A percentile compares a stretch with the other conserved stretches of the same genome.
Conservation (phyloP, 768 basidiomycete species). For the Leccinum incarnatum region DNA sequence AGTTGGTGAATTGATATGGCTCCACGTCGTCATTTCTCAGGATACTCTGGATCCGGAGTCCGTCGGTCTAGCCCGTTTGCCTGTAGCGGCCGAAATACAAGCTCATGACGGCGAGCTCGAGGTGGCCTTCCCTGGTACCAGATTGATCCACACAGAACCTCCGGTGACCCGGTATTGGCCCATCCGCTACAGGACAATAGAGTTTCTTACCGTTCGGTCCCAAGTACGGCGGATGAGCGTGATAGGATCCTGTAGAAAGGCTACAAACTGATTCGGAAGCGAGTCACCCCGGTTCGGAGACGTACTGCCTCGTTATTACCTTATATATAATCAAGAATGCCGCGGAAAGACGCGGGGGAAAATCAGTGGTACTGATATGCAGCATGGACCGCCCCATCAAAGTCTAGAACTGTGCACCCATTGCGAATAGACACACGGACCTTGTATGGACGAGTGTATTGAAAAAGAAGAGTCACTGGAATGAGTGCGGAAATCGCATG, state of each 20-base stretch:
- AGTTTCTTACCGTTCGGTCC: no score
- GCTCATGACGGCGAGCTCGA: background rate
- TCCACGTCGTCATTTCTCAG: background rate
- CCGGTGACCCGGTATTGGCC: background rate
- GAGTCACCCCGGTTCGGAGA: constrained; percentile 9
- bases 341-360: constrained; percentile 8
- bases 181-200: background rate
- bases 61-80: background rate
- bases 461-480: constrained; percentile 4
- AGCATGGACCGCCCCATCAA: background rate
- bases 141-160: background rate
- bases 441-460: background rate
- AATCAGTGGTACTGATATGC: constrained; percentile 2
- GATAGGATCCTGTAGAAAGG: constrained; percentile 10
- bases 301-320: constrained; percentile 18
- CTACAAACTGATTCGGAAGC: constrained; percentile 11
- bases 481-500: constrained; percentile 19
- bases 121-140: no score
- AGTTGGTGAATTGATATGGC: background rate
- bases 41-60: background rate
- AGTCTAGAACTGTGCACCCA: background rate
- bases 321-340: constrained; percentile 1
- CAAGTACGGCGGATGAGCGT: background rate
- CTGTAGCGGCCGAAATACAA: background rate
- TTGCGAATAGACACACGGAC: background rate